Conservation (phyloP, 257 asterid species). For the Echites panduratus region DNA sequence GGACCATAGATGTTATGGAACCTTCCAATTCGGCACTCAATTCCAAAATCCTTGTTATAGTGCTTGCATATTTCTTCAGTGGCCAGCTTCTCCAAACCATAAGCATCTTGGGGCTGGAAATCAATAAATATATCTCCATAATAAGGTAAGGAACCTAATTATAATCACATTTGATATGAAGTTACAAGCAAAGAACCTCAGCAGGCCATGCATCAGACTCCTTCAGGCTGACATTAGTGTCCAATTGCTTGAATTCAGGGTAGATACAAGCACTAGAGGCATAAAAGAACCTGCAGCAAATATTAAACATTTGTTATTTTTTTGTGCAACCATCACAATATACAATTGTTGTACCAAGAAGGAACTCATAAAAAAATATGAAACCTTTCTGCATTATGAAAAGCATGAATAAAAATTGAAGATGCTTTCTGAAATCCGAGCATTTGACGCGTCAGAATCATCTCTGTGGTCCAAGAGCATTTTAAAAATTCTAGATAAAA, state of each 20-base stretch:
- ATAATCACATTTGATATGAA: conserved; percentile 3
- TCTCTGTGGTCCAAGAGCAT: background rate
- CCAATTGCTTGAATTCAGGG: conserved; percentile 84
- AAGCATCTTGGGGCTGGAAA: conserved; percentile 84
- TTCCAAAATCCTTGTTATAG: conserved; percentile 85
- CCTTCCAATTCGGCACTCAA: conserved; percentile 79
- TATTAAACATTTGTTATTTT: background rate
- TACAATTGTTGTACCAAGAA: no score
- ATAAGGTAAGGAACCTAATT: background rate
- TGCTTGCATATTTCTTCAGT: conserved; percentile 82
- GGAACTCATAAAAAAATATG: background rate
- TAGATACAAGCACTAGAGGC: conserved; percentile 91
- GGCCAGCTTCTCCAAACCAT: conserved; percentile 79
- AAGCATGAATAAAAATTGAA: background rate
- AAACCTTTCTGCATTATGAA: background rate
- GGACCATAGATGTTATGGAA: conserved; percentile 85
- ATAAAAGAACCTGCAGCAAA: conserved; percentile 59
- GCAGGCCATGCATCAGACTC: conserved; percentile 97
- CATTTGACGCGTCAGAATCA: background rate
- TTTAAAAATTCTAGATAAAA: background rate
- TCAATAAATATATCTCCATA: conserved; percentile 8
- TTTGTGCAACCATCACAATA: background rate
- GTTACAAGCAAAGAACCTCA: conserved; percentile 43
- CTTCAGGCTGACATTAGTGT: conserved; percentile 84
- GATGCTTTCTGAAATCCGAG: background rate